Percentiles rank a stretch among this genome's conserved stretches.
These are phyloP conservation scores for Selenicereus undatus DNA, from an alignment of 148 eudicot species.

Conservation along the genomic window DNA sequence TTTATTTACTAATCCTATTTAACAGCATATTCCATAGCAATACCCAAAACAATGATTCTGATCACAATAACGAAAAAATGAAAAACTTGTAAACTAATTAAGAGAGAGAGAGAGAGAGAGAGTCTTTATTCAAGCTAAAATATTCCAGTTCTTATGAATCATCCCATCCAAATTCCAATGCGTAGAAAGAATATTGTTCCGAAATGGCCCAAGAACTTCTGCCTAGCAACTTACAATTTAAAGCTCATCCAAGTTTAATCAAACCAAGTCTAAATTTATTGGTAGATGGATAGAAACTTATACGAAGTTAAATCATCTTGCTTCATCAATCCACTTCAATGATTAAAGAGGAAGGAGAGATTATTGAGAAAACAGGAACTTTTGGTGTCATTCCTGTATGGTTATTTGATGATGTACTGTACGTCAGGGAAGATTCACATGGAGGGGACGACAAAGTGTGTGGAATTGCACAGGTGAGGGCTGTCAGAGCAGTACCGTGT, in stretches of 20 bases:
- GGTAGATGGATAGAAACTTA: background rate
- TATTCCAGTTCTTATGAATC: background rate
- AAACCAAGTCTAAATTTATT: background rate
- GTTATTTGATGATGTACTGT: background rate
- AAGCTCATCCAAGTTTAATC: background rate
- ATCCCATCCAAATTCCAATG: background rate
- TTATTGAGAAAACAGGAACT: background rate
- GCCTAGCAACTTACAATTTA: background rate
- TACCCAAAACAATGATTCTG: background rate
- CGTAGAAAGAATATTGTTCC: background rate
- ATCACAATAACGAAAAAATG: too few relatives aligned
- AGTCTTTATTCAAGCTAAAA: background rate
- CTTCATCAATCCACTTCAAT: background rate
- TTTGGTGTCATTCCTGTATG: background rate
- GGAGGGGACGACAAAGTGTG: background rate
- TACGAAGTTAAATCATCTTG: background rate
- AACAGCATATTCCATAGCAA: background rate
- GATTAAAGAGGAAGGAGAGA: background rate
- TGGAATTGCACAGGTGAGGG: background rate
- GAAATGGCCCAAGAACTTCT: background rate
- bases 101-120: background rate
- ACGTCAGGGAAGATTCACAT: background rate
- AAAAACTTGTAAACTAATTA: background rate
- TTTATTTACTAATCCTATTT: background rate
- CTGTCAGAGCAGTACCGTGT: background rate